phyloP scores from a whole-genome alignment of 2,329 filamentous ascomycete genomes.

The Epicoccum nigrum region DNA sequence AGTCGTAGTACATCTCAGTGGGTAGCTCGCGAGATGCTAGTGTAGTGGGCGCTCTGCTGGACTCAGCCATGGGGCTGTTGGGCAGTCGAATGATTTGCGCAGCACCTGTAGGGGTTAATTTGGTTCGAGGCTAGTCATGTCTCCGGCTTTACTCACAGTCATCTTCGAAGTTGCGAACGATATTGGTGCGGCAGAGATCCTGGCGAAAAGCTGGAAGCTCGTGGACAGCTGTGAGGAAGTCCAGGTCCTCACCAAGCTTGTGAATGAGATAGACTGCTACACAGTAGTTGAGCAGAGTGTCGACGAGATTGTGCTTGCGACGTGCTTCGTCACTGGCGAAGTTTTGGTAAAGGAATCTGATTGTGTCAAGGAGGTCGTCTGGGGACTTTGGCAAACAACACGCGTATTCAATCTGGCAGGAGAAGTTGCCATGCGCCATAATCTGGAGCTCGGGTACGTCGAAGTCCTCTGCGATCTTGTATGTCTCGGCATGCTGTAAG shows the following conservation, averaged over 20 bases:
- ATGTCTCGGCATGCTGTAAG: constrained; percentile 50
- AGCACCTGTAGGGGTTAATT: constrained; percentile 4
- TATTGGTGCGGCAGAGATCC: constrained; percentile 49
- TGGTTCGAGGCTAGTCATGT: neutral
- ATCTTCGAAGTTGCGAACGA: constrained; percentile 48
- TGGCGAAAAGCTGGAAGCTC: constrained; percentile 49
- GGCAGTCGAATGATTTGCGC: constrained; percentile 11
- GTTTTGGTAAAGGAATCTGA: constrained; percentile 45
- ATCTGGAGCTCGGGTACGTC: constrained; percentile 49
- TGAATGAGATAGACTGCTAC: constrained; percentile 49
- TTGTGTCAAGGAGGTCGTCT: constrained; percentile 48
- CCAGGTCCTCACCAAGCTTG: constrained; percentile 40
- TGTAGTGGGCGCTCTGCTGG: constrained; percentile 13
- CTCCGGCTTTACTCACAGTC: constrained; percentile 43
- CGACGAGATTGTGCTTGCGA: constrained; percentile 39
- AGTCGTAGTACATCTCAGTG: constrained; percentile 25
- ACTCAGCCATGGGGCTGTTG: neutral
- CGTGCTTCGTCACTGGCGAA: constrained; percentile 30
- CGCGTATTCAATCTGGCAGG: constrained; percentile 47
- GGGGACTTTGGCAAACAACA: constrained; percentile 48
- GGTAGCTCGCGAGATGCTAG: constrained; percentile 15
- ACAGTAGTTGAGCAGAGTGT: constrained; percentile 53
- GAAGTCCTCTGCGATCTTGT: constrained; percentile 50
- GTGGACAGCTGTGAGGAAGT: constrained; percentile 47
- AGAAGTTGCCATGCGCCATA: constrained; percentile 49